Percentiles rank a stretch among this genome's conserved stretches.
phyloP scores from a whole-genome alignment of 2,329 filamentous ascomycete species.

The Colletotrichum sp. region DNA sequence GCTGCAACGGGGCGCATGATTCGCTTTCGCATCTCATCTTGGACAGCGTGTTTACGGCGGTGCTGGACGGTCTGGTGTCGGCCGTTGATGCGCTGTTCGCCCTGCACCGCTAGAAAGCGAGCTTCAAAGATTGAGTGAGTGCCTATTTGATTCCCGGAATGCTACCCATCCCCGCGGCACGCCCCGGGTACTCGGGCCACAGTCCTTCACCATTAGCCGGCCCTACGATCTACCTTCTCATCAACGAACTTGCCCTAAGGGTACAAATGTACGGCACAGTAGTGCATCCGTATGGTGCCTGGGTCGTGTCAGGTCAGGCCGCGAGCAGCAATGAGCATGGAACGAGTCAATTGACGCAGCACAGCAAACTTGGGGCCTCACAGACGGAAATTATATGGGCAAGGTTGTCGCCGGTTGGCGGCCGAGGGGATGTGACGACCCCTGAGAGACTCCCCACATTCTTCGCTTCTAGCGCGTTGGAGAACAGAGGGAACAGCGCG shows the following conservation, averaged over 20 bases:
- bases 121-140: neutral
- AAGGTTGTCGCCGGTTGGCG: neutral
- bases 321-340: neutral
- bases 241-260: neutral
- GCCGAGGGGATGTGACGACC: neutral
- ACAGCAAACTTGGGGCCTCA: neutral
- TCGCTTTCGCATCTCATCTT: neutral
- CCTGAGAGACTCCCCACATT: slow-evolving; percentile 8
- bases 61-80: neutral
- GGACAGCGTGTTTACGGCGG: neutral
- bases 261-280: neutral
- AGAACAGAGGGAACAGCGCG: neutral
- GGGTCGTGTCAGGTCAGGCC: neutral
- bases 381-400: neutral
- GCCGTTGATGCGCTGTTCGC: neutral
- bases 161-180: neutral
- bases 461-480: neutral
- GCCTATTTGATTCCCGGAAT: neutral
- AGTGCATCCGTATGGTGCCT: neutral
- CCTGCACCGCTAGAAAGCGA: neutral
- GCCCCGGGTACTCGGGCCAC: neutral
- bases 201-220: neutral
- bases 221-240: neutral
- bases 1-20: neutral
- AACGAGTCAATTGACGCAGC: neutral